Conservation (phyloP, 2,329 filamentous ascomycete genomes). For the Colletotrichum horii region DNA sequence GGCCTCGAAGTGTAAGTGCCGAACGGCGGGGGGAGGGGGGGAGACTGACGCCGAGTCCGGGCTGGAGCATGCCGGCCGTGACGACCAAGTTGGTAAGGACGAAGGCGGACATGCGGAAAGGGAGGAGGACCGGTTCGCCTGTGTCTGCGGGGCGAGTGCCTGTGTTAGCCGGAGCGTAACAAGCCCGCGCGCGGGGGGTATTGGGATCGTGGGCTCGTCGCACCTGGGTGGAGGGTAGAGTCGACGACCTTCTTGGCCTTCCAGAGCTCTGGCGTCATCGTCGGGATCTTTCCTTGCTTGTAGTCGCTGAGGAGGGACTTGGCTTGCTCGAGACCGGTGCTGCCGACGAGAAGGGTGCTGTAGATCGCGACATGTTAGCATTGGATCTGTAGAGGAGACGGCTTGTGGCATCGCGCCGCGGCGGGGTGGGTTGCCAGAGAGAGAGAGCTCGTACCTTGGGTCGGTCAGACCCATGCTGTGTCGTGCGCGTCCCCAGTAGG, state of each 20-base stretch:
- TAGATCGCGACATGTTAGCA: neutral
- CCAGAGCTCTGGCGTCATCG: constrained; percentile 94
- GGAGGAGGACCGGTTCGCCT: constrained; percentile 87
- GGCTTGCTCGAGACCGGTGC: constrained; percentile 80
- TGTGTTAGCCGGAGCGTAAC: constrained; percentile 9
- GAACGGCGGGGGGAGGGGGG: neutral
- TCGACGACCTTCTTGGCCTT: constrained; percentile 96
- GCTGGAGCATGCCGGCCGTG: constrained; percentile 96
- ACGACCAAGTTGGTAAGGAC: constrained; percentile 93
- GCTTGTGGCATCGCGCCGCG: neutral
- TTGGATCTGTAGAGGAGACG: neutral
- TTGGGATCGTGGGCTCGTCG: constrained; percentile 27
- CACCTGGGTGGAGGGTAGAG: constrained; percentile 94
- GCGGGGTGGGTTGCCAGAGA: neutral
- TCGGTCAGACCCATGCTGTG: constrained; percentile 91
- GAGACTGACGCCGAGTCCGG: constrained; percentile 71
- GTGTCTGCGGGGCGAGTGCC: constrained; percentile 68
- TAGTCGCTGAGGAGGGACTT: constrained; percentile 83
- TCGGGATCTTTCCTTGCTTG: constrained; percentile 79
- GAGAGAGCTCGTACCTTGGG: constrained; percentile 76
- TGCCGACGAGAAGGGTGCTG: constrained; percentile 86
- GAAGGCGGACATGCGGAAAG: constrained; percentile 97
- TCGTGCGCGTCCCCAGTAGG: constrained; percentile 93
- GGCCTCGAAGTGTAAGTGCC: neutral
- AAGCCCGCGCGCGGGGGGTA: neutral